Evolutionary conservation across 2,329 filamentous ascomycete genomes (phyloP), one percentile per base, ranked within the genome.

Genomic region (Huntiella abstrusa): DNA sequence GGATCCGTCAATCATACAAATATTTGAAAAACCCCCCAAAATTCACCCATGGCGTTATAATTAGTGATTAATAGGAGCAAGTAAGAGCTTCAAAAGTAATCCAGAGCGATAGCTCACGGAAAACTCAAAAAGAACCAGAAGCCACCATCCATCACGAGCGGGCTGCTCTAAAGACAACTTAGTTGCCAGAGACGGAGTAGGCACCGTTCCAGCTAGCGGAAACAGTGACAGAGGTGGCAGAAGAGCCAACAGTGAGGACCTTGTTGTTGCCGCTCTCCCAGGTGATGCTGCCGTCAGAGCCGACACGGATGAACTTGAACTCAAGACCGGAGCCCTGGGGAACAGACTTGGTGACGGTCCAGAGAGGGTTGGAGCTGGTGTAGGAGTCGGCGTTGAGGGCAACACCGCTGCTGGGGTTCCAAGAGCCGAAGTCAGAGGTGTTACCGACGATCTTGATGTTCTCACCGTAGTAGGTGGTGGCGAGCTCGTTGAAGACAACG

Each of bases 231-330:
- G 56, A 54, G 7, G 56, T 53, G 32, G 55, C 45, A 6, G 56
- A 55, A 8, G 50, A 49, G 1, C 59, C 50, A 5, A 64, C 59
- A 3, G 59, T 62, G 51, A 62, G 62, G 13, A 56, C 55, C 39
- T 64, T 66, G 55, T 74, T 69, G 0, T 68, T 66, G 43, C 79
- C 78, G 42, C 62, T 64, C 62, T 85, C 80, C 79, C 80, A 84
- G 2, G 60, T 65, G 6, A 80, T 60, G 0, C 61, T 62, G 0
- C 75, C 72, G 53, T 71, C 67, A 1, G 59, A 55, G 49, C 65
- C 64, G 37, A 78, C 67, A 43, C 72, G 70, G 53, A 84, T 70
- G 56, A 74, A 85, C 63, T 84, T 83, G 59, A 83, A 84, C 61
- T 75, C 55, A 38, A 84, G 63, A 2, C 58, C 60, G 41, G 65